phyloP scores from a whole-genome alignment of 2,329 filamentous ascomycete species.

The Huntiella bhutanensis region DNA sequence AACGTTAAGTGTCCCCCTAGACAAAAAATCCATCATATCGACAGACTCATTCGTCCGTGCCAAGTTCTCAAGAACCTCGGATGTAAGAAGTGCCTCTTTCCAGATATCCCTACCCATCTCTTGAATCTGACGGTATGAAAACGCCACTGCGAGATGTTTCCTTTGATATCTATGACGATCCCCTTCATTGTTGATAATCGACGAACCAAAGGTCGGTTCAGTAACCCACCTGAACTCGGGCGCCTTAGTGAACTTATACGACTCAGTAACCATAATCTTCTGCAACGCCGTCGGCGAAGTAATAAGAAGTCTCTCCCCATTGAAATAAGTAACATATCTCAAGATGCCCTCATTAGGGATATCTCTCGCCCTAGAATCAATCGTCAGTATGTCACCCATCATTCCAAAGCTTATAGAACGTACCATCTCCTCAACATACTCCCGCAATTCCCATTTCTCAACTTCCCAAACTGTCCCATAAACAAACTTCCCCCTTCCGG shows the following conservation, averaged over 20 bases:
- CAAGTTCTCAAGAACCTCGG: background rate
- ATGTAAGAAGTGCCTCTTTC: constrained; percentile 49
- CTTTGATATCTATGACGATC: constrained; percentile 72
- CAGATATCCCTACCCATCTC: constrained; percentile 73
- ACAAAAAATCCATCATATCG: constrained; percentile 43
- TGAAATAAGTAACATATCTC: constrained; percentile 43
- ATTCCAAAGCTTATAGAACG: no score
- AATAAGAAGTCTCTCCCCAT: constrained; percentile 42
- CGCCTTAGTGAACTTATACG: constrained; percentile 53
- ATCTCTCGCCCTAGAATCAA: constrained; percentile 31
- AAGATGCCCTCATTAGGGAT: constrained; percentile 52
- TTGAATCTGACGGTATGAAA: constrained; percentile 72
- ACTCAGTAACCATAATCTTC: constrained; percentile 49
- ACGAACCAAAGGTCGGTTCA: constrained; percentile 46
- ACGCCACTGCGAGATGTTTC: constrained; percentile 63
- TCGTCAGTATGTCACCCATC: no score
- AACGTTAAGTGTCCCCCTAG: constrained; percentile 53
- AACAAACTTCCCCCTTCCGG: constrained; percentile 24
- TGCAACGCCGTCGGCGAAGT: constrained; percentile 45
- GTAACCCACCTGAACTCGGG: constrained; percentile 32
- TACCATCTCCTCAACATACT: no score
- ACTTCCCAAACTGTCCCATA: constrained; percentile 25
- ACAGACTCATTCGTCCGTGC: constrained; percentile 23
- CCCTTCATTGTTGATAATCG: constrained; percentile 68
- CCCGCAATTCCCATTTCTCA: background rate